These are phyloP conservation scores for Pluteus cervinus DNA, from an alignment of 768 basidiomycete species.

Conservation along the genomic window DNA sequence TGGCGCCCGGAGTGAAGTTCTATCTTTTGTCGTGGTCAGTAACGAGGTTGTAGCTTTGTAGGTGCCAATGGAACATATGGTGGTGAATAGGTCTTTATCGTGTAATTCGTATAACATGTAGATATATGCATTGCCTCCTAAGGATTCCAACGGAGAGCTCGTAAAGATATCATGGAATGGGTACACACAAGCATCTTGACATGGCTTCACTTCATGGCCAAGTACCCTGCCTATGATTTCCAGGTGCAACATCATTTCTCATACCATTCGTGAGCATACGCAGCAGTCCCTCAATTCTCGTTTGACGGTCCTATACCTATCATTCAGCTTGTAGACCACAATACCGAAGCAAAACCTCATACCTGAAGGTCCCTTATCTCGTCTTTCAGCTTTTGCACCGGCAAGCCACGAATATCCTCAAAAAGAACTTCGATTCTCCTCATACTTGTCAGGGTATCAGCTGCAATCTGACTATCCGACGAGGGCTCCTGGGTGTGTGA, in stretches of 20 bases:
- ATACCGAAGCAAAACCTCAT: constrained; percentile 10
- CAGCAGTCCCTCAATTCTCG: constrained; percentile 67
- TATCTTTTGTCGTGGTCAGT: constrained; percentile 13
- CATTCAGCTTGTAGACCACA: constrained; percentile 1
- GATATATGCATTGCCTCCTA: no score
- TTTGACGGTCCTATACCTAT: constrained; percentile 55
- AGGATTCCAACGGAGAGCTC: no score
- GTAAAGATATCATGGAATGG: no score
- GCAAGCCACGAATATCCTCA: constrained; percentile 56
- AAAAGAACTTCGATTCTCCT: constrained; percentile 54
- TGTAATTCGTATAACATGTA: background rate
- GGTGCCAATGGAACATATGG: background rate
- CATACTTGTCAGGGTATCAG: constrained; percentile 38
- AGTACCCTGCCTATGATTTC: no score
- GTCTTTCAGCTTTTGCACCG: constrained; percentile 59
- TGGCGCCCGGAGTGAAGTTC: background rate
- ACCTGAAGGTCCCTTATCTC: constrained; percentile 84
- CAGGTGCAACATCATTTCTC: no score
- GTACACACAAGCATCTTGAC: no score
- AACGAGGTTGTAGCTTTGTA: constrained; percentile 8
- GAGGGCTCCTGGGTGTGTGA: constrained; percentile 5
- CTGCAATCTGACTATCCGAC: constrained; percentile 11
- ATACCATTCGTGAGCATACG: constrained; percentile 62
- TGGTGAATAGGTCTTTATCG: background rate
- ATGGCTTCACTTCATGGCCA: no score